Base-by-base conservation (phyloP, 2,329 filamentous ascomycete genomes). In the Verticillium nubilum region DNA sequence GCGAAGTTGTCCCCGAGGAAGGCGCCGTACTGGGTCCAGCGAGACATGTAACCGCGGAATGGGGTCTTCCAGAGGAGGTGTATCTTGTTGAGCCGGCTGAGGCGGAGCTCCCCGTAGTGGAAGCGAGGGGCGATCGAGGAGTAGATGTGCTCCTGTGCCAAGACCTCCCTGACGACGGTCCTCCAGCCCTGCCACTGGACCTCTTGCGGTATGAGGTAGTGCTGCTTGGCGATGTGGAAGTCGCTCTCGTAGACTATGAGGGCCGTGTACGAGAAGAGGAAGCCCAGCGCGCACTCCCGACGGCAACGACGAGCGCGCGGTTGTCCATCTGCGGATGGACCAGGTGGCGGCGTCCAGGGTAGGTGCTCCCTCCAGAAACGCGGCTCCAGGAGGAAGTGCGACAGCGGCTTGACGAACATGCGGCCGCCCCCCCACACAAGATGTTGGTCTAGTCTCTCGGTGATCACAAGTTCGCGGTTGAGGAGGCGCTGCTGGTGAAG, bases 61-160 rank as follows among this genome's bases (percentile, higher is more conserved):
- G 66, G 70, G 3, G 61, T 65, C 33, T 61, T 59, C 33, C 60
- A 62, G 26, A 78, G 62, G 28, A 68, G 67, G 63, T 75, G 73
- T 54, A 77, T 74, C 58, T 76, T 72, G 67, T 83, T 73, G 54
- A 76, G 67, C 0, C 74, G 71, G 58, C 69, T 67, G 17, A 76
- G 62, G 4, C 75, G 71, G 13, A 80, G 72, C 67, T 80, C 77
- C n/a, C 74, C 76, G 58, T 74, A 75, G 53, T 66, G 57, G 61
- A 76, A 80, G 1, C 76, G 75, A 35, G 52, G 60, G 59, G 78
- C 66, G 33, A 77, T 64, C 2, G 65, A 53, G n/a, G 57, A 56
- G 4, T 71, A 64, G 12, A 81, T 76, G 66, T 83, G 79, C 76
- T 83, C 79, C 0, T 79, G 79, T 2, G 75, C 75, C 31, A 83